These are phyloP conservation scores for Codiaeum variegatum DNA, from an alignment of 441 rosid species.

Conservation along the genomic window DNA sequence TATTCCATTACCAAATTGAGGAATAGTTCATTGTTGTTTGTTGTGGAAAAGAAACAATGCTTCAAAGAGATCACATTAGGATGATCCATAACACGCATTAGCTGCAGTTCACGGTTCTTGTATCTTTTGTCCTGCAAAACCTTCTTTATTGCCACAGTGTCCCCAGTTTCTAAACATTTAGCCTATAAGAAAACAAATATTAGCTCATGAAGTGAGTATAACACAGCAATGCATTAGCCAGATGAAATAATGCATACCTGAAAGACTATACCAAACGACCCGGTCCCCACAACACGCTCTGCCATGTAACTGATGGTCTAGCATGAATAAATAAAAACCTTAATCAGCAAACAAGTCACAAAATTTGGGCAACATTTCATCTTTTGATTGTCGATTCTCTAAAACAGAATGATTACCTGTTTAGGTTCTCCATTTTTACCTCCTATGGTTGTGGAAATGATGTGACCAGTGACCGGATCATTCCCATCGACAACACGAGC, in stretches of 20 bases:
- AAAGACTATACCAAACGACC: slow-evolving; percentile 93
- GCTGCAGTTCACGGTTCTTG: slow-evolving; percentile 92
- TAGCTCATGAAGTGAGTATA: background rate
- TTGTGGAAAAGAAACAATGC: slow-evolving; percentile 92
- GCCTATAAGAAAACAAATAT: slow-evolving; percentile 44
- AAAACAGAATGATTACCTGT: slow-evolving; percentile 38
- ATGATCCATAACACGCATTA: slow-evolving; percentile 94
- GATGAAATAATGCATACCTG: slow-evolving; percentile 40
- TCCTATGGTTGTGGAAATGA: slow-evolving; percentile 90
- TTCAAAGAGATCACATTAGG: slow-evolving; percentile 82
- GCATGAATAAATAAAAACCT: slow-evolving; percentile 2
- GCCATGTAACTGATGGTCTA: slow-evolving; percentile 99
- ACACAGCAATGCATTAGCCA: background rate
- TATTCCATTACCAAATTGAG: slow-evolving; percentile 92
- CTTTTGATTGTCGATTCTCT: background rate
- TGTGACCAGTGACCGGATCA: slow-evolving; percentile 84
- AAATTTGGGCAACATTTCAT: background rate
- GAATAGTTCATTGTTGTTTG: slow-evolving; percentile 86
- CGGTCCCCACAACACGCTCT: slow-evolving; percentile 91
- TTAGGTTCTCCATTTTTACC: slow-evolving; percentile 96
- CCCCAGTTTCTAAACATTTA: slow-evolving; percentile 76
- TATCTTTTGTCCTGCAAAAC: slow-evolving; percentile 90
- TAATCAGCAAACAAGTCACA: slow-evolving; percentile 6
- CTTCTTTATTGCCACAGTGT: slow-evolving; percentile 86
- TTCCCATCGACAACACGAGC: slow-evolving; percentile 70